A percentile compares a stretch with the other conserved stretches of the same genome.
Evolutionary conservation across 2,329 filamentous ascomycete genomes (phyloP).

Genomic region (Fusarium bulbicola): DNA sequence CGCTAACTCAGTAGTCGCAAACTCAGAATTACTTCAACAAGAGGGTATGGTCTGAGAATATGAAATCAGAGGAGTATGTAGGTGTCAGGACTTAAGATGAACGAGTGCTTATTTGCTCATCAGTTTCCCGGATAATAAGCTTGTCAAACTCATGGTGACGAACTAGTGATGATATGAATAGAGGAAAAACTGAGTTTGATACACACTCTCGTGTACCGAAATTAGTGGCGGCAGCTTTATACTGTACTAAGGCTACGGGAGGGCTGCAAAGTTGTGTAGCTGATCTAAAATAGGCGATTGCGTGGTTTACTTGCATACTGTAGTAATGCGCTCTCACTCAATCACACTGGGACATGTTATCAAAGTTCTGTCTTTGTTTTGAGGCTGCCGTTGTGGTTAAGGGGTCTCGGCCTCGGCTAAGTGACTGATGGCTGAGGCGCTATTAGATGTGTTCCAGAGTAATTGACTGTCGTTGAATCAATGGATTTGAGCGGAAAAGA

Average conservation of each 20-base stretch:
- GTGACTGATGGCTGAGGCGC: conserved; percentile 1
- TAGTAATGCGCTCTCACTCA: not conserved
- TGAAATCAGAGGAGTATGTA: not conserved
- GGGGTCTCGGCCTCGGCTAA: conserved; percentile 7
- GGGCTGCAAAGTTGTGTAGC: conserved; percentile 14
- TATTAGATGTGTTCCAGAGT: conserved; percentile 24
- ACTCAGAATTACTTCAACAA: not conserved
- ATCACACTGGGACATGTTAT: not conserved
- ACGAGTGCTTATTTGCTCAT: not conserved
- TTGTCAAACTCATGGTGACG: conserved; percentile 21
- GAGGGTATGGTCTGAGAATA: not conserved
- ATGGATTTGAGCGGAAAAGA: conserved; percentile 1
- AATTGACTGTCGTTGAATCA: conserved; percentile 16
- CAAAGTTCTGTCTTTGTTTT: not conserved
- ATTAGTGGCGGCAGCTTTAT: conserved; percentile 26
- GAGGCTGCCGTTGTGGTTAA: not conserved
- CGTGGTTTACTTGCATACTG: conserved; percentile 11
- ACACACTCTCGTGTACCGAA: conserved; percentile 2
- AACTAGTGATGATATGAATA: conserved; percentile 9
- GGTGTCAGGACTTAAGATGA: not conserved
- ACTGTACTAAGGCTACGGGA: conserved; percentile 11
- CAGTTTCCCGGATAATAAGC: not conserved
- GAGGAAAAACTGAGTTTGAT: conserved; percentile 17
- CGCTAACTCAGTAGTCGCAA: not conserved
- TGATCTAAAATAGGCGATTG: conserved; percentile 4